Evolutionary conservation across 805 yeast species (phyloP), one percentile per base, ranked within the genome.

Genomic region (Candida silvicultrix): DNA sequence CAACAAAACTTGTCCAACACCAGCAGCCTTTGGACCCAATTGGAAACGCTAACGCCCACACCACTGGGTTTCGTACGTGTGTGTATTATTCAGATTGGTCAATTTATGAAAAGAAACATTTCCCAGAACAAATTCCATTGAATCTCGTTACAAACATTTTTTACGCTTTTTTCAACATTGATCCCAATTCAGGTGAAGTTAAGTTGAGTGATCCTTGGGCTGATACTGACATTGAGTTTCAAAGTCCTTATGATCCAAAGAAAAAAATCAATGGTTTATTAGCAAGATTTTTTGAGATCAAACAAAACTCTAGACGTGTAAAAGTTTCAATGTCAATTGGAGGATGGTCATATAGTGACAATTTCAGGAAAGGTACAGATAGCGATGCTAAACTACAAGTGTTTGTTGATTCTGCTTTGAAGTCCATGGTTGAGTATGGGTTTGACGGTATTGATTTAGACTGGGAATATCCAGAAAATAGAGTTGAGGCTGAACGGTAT

Each of bases 371-470:
- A 2, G 72, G 73, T 4, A 60, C 69, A 0, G 72, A 76, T 46
- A 60, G 61, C 20, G 60, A 66, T 0, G 44, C 39, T 1, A 67
- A 65, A 41, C 50, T 81, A 8, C 57, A 60, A 1, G 59, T 38
- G 0, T 87, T 90, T 60, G 75, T 80, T 2, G 43, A 57, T 1
- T 70, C 83, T 0, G 67, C 81, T 1, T 68, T 77, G 0, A 60
- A 64, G 0, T 62, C 77, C 21, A 69, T 88, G 60, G 46, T 63
- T 2, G 64, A 71, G 39, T 76, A 78, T 58, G 83, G 85, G 0
- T 81, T 94, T 57, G 97, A 94, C 62, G 98, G 99, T 0, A 68
- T 92, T 40, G 98, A 94, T 63, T 67, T 92, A 25, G 99, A 92
- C 65, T 92, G 97, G 97, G 99, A 92, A 64, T 92, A 81, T 57